These are phyloP conservation scores for Leptographium procerum DNA, from an alignment of 2,329 filamentous ascomycete genomes.

Conservation along the genomic window DNA sequence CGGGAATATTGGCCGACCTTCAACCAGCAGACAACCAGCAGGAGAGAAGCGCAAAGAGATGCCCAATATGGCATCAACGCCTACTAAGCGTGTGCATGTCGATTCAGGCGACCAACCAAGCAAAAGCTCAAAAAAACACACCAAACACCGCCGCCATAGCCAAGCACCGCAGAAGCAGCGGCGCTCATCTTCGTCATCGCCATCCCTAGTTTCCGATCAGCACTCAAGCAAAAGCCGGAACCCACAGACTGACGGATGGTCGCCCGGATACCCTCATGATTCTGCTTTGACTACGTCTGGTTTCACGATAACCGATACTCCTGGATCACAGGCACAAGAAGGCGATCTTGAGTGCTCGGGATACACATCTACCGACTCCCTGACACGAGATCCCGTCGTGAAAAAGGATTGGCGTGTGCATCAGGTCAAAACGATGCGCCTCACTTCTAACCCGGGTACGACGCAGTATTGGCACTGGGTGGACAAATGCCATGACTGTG, in stretches of 20 bases:
- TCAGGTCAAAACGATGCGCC: constrained; percentile 37
- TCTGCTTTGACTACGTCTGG: not conserved
- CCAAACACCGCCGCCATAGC: not conserved
- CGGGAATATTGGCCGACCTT: constrained; percentile 45
- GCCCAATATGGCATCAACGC: not conserved
- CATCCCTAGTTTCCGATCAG: not conserved
- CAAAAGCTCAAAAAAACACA: not conserved
- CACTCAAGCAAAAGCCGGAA: not conserved
- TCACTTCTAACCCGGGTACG: constrained; percentile 33
- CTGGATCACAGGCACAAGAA: constrained; percentile 3
- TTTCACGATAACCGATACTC: not conserved
- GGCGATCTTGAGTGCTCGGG: constrained; percentile 32
- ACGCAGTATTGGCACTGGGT: constrained; percentile 48
- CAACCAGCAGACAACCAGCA: constrained; percentile 15
- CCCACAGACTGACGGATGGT: not conserved
- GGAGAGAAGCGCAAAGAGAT: constrained; percentile 7
- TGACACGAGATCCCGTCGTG: constrained; percentile 31
- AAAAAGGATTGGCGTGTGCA: constrained; percentile 39
- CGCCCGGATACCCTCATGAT: not conserved
- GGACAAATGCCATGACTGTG: constrained; percentile 16
- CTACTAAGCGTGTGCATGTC: not conserved
- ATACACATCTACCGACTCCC: constrained; percentile 42
- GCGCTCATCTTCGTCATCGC: not conserved
- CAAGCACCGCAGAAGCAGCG: not conserved
- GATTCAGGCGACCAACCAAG: not conserved